These are phyloP conservation scores for Skeletonema costatum DNA, from an alignment of 108 stramenopile species.

Conservation along the genomic window DNA sequence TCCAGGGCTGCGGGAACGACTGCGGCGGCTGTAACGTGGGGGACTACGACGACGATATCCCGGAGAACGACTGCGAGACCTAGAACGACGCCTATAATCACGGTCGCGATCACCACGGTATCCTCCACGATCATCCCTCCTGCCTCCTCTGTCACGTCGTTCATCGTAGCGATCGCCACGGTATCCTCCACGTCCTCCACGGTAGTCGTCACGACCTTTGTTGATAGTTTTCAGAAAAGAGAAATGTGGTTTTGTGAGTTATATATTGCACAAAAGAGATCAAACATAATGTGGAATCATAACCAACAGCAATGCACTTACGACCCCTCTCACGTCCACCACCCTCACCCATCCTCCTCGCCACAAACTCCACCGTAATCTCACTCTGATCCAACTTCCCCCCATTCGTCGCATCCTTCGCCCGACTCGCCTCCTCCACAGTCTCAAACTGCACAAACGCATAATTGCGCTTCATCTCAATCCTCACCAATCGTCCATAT, in stretches of 20 bases:
- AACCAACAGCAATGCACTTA: neutral
- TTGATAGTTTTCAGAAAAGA: neutral
- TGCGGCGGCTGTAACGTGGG: slow-evolving; percentile 23
- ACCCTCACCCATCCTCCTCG: slow-evolving; percentile 49
- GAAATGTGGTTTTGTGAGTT: neutral
- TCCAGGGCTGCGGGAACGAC: slow-evolving; percentile 25
- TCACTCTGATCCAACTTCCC: slow-evolving; percentile 86
- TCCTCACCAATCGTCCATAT: slow-evolving; percentile 77
- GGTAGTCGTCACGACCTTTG: slow-evolving; percentile 36
- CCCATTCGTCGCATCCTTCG: slow-evolving; percentile 83
- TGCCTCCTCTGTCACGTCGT: slow-evolving; percentile 36
- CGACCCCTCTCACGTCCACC: slow-evolving; percentile 27
- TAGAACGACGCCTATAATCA: slow-evolving; percentile 21
- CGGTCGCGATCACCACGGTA: slow-evolving; percentile 39
- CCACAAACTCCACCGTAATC: slow-evolving; percentile 88
- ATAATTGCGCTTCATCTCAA: slow-evolving; percentile 94
- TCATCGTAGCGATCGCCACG: slow-evolving; percentile 28
- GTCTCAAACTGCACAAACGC: slow-evolving; percentile 88
- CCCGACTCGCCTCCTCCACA: slow-evolving; percentile 75
- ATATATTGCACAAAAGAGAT: neutral
- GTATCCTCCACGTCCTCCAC: slow-evolving; percentile 32
- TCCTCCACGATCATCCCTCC: slow-evolving; percentile 40
- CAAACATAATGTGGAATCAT: neutral
- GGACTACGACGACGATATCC: slow-evolving; percentile 50
- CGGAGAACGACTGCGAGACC: slow-evolving; percentile 28